These are phyloP conservation scores for Prunus mongolica DNA, from an alignment of 306 rosid genomes.

Conservation along the genomic window DNA sequence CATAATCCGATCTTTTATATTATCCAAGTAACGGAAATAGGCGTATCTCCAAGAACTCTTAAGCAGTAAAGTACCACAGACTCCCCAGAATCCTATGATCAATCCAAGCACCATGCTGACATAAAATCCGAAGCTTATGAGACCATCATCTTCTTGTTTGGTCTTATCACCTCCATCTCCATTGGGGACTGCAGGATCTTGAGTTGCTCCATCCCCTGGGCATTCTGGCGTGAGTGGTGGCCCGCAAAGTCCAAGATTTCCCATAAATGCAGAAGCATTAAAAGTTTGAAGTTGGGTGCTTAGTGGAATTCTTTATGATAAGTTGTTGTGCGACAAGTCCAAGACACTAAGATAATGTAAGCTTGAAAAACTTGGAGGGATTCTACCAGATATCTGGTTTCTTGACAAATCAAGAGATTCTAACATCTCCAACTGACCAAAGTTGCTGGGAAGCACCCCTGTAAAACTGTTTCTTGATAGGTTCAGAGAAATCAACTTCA, in stretches of 20 bases:
- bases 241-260: slow-evolving; percentile 30
- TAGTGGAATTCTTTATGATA: slow-evolving; percentile 19
- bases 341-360: not conserved
- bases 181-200: not conserved
- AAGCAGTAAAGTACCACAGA: slow-evolving; percentile 3
- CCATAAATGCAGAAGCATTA: not conserved
- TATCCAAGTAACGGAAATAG: not conserved
- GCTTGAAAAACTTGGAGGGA: slow-evolving; percentile 10
- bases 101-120: slow-evolving; percentile 29
- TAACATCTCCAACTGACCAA: not conserved
- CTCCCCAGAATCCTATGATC: slow-evolving; percentile 29
- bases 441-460: slow-evolving; percentile 13
- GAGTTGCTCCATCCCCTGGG: not conserved
- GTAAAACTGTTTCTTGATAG: slow-evolving; percentile 15
- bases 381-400: slow-evolving; percentile 21
- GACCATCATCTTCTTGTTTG: not conserved
- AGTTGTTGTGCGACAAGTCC: slow-evolving; percentile 22
- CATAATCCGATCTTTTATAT: not conserved
- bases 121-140: slow-evolving; percentile 17
- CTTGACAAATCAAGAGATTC: slow-evolving; percentile 30
- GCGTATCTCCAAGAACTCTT: slow-evolving; percentile 24
- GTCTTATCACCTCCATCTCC: not conserved
- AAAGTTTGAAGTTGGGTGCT: slow-evolving; percentile 22
- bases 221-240: slow-evolving; percentile 16
- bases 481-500: slow-evolving; percentile 13